Conservation (phyloP, 2,329 filamentous ascomycete species). For the Penicillium sp. region DNA sequence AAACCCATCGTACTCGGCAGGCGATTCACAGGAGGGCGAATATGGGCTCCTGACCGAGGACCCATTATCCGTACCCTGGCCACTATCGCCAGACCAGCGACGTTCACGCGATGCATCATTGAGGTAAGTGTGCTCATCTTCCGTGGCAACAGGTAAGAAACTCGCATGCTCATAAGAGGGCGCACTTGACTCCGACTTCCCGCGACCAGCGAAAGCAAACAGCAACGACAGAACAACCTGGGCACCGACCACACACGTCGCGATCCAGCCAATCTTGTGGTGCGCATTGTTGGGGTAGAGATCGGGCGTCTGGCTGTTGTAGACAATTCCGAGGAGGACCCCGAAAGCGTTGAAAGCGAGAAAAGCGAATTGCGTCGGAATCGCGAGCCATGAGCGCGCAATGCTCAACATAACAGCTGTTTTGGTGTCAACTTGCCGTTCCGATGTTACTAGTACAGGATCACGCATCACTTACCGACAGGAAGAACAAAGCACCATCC, state of each 20-base stretch:
- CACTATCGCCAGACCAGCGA: conserved; percentile 67
- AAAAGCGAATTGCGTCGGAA: conserved; percentile 67
- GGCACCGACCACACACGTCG: conserved; percentile 65
- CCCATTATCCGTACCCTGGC: conserved; percentile 69
- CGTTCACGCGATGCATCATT: conserved; percentile 40
- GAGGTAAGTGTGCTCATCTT: conserved; percentile 44
- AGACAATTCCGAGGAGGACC: conserved; percentile 63
- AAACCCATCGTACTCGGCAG: conserved; percentile 50
- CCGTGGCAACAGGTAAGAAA: conserved; percentile 61
- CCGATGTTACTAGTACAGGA: neutral
- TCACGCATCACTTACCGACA: conserved; percentile 54
- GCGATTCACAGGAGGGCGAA: conserved; percentile 55
- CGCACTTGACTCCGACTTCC: conserved; percentile 32
- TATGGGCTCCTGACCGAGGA: conserved; percentile 64
- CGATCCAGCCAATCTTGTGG: conserved; percentile 80
- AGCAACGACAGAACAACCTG: conserved; percentile 68
- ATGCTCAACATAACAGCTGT: conserved; percentile 82
- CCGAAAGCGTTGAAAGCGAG: conserved; percentile 61
- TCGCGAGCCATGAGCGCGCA: conserved; percentile 68
- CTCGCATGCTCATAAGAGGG: conserved; percentile 50
- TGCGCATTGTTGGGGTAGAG: conserved; percentile 86
- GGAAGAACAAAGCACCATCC: conserved; percentile 72
- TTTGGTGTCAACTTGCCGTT: neutral
- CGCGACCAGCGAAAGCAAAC: conserved; percentile 55
- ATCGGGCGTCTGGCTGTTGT: conserved; percentile 78